A percentile compares a stretch with the other conserved stretches of the same genome.
These are phyloP conservation scores for Leccinum subtestaceum DNA, from an alignment of 768 basidiomycete species.

Conservation along the genomic window DNA sequence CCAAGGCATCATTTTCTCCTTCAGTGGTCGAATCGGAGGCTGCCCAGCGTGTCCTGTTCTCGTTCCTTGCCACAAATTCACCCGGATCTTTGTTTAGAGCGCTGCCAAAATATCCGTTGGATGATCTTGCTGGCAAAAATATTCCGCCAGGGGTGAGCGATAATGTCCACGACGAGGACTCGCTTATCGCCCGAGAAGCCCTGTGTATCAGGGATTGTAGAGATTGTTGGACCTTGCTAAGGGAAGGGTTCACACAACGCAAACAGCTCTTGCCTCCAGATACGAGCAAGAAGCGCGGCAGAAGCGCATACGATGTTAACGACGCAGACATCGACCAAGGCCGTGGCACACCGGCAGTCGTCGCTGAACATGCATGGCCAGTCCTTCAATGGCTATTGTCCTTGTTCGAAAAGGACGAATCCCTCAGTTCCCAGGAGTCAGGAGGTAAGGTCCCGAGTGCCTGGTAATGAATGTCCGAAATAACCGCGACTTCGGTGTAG, in stretches of 20 bases:
- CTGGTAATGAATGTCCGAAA: conserved; percentile 5
- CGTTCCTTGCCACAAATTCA: conserved; percentile 55
- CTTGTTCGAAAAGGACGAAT: conserved; percentile 69
- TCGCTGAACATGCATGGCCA: conserved; percentile 68
- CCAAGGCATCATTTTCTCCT: conserved; percentile 41
- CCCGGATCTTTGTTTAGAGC: conserved; percentile 52
- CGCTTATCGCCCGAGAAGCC: conserved; percentile 54
- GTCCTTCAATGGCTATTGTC: conserved; percentile 65
- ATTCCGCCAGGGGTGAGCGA: conserved; percentile 1
- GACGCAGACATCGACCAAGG: conserved; percentile 23
- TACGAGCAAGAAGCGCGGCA: conserved; percentile 34
- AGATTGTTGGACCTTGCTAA: conserved; percentile 62
- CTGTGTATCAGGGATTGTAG: conserved; percentile 50
- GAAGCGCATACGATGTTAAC: conserved; percentile 24
- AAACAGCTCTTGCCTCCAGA: conserved; percentile 22
- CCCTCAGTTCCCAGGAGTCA: conserved; percentile 28
- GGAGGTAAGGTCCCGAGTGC: conserved; percentile 20
- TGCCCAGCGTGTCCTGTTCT: conserved; percentile 52
- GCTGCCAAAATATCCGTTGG: conserved; percentile 47
- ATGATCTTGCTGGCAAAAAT: conserved; percentile 6
- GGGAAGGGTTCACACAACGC: conserved; percentile 48
- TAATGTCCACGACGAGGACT: conserved; percentile 47
- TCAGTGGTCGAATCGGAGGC: conserved; percentile 46
- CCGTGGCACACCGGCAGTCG: conserved; percentile 28
- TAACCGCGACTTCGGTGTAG: conserved; percentile 25